Conservation (phyloP, 768 basidiomycete species). For the Hygrophorus russula region DNA sequence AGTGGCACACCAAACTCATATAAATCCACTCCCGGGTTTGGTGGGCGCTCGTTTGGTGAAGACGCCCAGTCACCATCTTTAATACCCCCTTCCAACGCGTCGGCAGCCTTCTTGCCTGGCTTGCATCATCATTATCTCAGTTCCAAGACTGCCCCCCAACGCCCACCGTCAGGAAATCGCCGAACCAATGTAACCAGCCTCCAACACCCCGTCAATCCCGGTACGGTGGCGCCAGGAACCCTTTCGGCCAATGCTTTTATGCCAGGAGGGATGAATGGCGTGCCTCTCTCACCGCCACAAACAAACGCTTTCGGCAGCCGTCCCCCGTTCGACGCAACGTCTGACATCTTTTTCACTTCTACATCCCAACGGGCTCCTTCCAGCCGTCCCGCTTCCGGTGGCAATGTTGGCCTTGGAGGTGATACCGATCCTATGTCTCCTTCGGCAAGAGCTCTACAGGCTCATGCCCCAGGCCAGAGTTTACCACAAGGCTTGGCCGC, state of each 20-base stretch:
- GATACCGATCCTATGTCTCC: constrained; percentile 32
- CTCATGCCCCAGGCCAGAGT: constrained; percentile 85
- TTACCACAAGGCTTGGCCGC: constrained; percentile 88
- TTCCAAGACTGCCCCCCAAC: constrained; percentile 23
- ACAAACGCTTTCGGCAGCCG: not conserved
- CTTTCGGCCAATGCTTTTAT: constrained; percentile 1
- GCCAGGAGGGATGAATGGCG: not conserved
- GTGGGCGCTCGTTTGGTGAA: constrained; percentile 4
- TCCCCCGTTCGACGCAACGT: not conserved
- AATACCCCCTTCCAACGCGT: constrained; percentile 58
- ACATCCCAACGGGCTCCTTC: not conserved
- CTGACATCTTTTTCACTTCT: not conserved
- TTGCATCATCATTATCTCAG: constrained; percentile 54
- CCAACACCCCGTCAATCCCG: not conserved
- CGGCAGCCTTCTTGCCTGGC: constrained; percentile 71
- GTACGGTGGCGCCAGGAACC: not conserved
- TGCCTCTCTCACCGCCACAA: constrained; percentile 1
- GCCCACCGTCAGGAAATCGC: constrained; percentile 3
- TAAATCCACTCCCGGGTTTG: constrained; percentile 12
- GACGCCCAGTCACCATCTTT: constrained; percentile 10
- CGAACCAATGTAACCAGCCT: not conserved
- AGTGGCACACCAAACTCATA: constrained; percentile 20
- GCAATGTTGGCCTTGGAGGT: constrained; percentile 5
- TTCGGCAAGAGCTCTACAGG: constrained; percentile 66
- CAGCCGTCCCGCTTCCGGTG: constrained; percentile 1